Conservation (phyloP, 805 yeast genomes). For the Kurtzmaniella cleridarum region DNA sequence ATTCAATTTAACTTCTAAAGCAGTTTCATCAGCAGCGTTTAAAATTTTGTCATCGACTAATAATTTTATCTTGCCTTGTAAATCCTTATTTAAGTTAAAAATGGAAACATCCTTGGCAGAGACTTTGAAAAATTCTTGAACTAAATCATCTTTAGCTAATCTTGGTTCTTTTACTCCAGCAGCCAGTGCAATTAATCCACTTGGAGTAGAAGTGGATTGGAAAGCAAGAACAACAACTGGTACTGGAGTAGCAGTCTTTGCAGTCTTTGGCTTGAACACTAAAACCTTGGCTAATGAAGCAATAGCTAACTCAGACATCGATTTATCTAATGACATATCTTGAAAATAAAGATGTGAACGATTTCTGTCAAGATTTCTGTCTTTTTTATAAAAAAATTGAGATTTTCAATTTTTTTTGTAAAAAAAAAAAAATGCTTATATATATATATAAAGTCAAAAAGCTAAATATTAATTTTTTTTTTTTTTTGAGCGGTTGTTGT, state of each 20-base stretch:
- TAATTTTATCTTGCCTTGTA: slow-evolving; percentile 55
- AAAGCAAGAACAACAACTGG: slow-evolving; percentile 80
- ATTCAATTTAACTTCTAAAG: slow-evolving; percentile 45
- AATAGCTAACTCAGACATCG: slow-evolving; percentile 62
- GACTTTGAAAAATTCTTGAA: slow-evolving; percentile 54
- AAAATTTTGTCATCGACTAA: slow-evolving; percentile 50
- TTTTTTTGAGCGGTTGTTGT: no score
- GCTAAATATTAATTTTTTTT: no score
- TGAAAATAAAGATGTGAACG: no score
- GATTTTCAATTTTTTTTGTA: no score
- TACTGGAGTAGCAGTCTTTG: slow-evolving; percentile 71
- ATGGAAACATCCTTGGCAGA: slow-evolving; percentile 58
- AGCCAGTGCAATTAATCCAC: slow-evolving; percentile 56
- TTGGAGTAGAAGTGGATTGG: slow-evolving; percentile 64
- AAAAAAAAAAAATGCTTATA: no score
- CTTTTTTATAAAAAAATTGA: no score
- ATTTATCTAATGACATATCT: slow-evolving; percentile 61
- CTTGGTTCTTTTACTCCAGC: slow-evolving; percentile 80
- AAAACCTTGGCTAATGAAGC: slow-evolving; percentile 62
- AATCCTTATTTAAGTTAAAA: slow-evolving; percentile 40
- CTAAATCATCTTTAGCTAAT: slow-evolving; percentile 77
- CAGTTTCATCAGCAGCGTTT: slow-evolving; percentile 28
- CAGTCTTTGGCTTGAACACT: slow-evolving; percentile 88
- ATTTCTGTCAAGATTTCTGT: no score
- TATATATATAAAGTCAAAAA: no score